These are phyloP conservation scores for Saururus chinensis DNA, from an alignment of 164 flowering plant species.

Conservation along the genomic window DNA sequence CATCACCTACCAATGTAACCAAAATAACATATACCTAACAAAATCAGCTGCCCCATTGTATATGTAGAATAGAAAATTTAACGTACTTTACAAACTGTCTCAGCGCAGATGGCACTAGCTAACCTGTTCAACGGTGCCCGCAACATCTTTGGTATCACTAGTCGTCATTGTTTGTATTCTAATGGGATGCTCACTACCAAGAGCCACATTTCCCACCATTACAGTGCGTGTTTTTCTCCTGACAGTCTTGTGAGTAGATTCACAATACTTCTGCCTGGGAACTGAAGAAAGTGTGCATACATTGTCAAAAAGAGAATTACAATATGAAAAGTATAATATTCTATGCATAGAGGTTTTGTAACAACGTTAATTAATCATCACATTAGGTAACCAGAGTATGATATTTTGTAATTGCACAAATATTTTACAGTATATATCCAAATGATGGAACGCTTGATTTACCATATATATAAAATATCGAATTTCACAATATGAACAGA, in stretches of 20 bases:
- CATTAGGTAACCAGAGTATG: no score
- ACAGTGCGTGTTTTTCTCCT: constrained; percentile 93
- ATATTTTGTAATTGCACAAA: no score
- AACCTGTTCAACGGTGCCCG: constrained; percentile 91
- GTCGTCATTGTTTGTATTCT: constrained; percentile 97
- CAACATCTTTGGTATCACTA: constrained; percentile 83
- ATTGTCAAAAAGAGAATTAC: background rate
- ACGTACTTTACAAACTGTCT: background rate
- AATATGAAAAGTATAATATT: no score
- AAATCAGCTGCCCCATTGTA: background rate
- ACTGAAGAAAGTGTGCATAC: constrained; percentile 25
- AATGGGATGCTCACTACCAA: constrained; percentile 98
- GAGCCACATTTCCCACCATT: constrained; percentile 88
- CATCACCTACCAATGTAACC: constrained; percentile 54
- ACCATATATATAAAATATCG: no score
- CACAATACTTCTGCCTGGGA: constrained; percentile 94
- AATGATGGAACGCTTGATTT: no score
- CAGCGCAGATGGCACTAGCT: background rate
- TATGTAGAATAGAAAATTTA: background rate
- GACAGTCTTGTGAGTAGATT: constrained; percentile 68
- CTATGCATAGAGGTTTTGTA: no score
- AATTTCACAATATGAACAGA: no score
- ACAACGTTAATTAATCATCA: no score
- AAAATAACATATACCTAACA: constrained; percentile 5
- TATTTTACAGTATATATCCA: no score